These are phyloP conservation scores for Podaxis sp. DNA, from an alignment of 768 basidiomycete species.

Conservation along the genomic window DNA sequence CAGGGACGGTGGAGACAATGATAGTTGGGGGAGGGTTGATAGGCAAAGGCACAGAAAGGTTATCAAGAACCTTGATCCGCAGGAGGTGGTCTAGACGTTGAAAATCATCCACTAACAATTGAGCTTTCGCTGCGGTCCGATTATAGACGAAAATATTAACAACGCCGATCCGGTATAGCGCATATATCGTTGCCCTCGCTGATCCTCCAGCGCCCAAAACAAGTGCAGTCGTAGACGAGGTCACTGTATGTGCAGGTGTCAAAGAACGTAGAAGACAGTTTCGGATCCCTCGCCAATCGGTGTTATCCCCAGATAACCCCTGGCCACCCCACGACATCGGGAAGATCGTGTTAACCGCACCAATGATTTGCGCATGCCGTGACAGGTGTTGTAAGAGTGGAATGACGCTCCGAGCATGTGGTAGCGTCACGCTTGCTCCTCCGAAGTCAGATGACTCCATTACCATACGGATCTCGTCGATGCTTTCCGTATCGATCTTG, in stretches of 20 bases:
- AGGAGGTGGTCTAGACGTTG: conserved; percentile 37
- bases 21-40: conserved; percentile 45
- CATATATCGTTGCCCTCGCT: conserved; percentile 75
- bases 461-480: conserved; percentile 47
- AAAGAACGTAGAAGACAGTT: conserved; percentile 39
- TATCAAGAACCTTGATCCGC: conserved; percentile 51
- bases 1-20: conserved; percentile 74
- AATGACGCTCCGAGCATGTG: conserved; percentile 74
- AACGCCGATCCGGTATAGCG: conserved; percentile 61
- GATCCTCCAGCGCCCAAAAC: conserved; percentile 84
- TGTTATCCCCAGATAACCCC: conserved; percentile 71
- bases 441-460: conserved; percentile 60
- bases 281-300: conserved; percentile 76
- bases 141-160: conserved; percentile 69
- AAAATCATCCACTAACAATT: conserved; percentile 59
- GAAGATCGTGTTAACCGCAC: conserved; percentile 79
- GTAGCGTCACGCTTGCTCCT: conserved; percentile 83
- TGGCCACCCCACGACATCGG: conserved; percentile 36
- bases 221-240: conserved; percentile 43
- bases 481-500: conserved; percentile 52
- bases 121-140: conserved; percentile 61
- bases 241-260: conserved; percentile 31
- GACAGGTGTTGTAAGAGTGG: conserved; percentile 64
- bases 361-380: conserved; percentile 63
- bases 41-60: conserved; percentile 42